phyloP scores from a whole-genome alignment of 2,329 filamentous ascomycete species.

The Davidsoniella neocaledoniae region DNA sequence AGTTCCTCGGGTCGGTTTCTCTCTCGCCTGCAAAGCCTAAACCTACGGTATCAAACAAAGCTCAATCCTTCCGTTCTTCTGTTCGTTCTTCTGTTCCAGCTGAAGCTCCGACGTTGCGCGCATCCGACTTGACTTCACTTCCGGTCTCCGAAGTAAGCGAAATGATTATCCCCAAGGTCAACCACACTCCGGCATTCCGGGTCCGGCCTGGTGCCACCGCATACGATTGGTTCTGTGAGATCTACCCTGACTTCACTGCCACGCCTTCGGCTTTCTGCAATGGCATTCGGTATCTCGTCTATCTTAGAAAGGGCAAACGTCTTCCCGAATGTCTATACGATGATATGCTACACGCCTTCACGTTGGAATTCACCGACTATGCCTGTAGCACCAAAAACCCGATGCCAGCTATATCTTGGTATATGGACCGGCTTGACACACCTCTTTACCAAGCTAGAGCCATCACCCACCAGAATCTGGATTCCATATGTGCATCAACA shows the following conservation, averaged over 20 bases:
- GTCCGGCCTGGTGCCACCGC: constrained; percentile 13
- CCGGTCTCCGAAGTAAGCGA: not conserved
- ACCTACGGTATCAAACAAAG: too few species aligned
- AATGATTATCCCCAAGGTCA: not conserved
- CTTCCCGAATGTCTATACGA: constrained; percentile 32
- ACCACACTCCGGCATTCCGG: not conserved
- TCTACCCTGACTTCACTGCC: constrained; percentile 29
- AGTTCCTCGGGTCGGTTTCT: too few species aligned
- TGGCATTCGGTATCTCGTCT: constrained; percentile 27
- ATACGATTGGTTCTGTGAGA: constrained; percentile 23
- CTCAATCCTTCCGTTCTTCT: too few species aligned
- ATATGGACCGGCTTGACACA: constrained; percentile 18
- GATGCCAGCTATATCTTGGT: constrained; percentile 27
- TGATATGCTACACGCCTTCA: constrained; percentile 33
- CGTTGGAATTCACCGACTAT: constrained; percentile 26
- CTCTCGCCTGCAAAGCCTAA: too few species aligned
- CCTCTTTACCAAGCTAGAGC: constrained; percentile 20
- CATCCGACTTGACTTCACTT: too few species aligned
- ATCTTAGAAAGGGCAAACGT: constrained; percentile 19
- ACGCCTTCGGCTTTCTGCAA: constrained; percentile 26
- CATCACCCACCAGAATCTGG: constrained; percentile 22
- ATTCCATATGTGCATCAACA: constrained; percentile 15
- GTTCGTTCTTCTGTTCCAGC: too few species aligned
- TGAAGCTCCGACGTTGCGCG: too few species aligned
- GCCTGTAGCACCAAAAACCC: constrained; percentile 17